Conservation (phyloP, 768 basidiomycete species). For the Termitomyces eurrhizus region DNA sequence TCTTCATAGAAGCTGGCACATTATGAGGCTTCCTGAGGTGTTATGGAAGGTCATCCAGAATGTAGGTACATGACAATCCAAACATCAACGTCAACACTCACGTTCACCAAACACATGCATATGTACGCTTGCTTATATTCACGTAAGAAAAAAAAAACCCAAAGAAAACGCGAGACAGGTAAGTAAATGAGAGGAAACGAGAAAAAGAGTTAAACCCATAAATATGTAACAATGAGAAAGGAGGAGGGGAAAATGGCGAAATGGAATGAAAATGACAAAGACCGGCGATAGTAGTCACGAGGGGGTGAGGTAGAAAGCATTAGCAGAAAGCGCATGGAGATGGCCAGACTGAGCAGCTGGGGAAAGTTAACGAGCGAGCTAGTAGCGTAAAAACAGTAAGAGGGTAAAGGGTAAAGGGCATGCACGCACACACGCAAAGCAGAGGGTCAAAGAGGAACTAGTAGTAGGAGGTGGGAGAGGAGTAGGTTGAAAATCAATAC, state of each 20-base stretch:
- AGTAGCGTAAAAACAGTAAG: neutral
- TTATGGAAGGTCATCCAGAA: too few relatives aligned
- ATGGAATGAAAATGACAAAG: too few relatives aligned
- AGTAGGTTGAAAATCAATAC: slow-evolving; percentile 5
- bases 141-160: neutral
- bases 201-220: neutral
- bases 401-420: neutral
- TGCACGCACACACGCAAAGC: neutral
- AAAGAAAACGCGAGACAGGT: neutral
- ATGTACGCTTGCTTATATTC: neutral
- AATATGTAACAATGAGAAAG: neutral
- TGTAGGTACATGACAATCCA: too few relatives aligned
- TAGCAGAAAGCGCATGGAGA: neutral
- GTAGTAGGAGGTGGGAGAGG: neutral
- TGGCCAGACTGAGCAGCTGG: neutral
- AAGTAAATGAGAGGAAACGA: too few relatives aligned
- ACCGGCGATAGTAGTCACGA: too few relatives aligned
- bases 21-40: too few relatives aligned
- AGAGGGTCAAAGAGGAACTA: neutral
- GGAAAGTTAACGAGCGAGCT: neutral
- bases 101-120: neutral
- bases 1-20: too few relatives aligned
- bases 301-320: neutral
- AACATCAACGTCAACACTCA: too few relatives aligned
- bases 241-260: neutral